A percentile compares a stretch with the other conserved stretches of the same genome.
Evolutionary conservation across 208 protist species (phyloP).

Genomic region (Hexamita inflata): DNA sequence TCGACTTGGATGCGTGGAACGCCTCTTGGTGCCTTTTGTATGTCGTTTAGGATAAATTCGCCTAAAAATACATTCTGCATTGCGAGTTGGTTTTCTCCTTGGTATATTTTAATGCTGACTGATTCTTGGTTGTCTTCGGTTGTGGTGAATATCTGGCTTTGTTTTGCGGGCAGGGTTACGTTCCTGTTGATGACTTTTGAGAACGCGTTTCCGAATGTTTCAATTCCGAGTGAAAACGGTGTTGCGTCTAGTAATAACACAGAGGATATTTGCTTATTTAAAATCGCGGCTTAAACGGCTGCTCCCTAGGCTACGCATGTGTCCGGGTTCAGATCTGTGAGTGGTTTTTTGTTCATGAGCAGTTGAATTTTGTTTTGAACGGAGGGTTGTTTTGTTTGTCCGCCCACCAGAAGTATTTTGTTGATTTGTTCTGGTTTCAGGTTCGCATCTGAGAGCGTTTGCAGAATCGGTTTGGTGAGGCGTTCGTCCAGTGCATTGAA

Average conservation of each 20-base stretch:
- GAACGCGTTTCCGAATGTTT: slow-evolving; percentile 78
- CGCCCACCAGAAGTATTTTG: slow-evolving; percentile 86
- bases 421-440: slow-evolving; percentile 74
- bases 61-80: slow-evolving; percentile 93
- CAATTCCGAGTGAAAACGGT: slow-evolving; percentile 72
- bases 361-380: background rate
- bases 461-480: slow-evolving; percentile 69
- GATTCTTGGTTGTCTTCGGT: slow-evolving; percentile 86
- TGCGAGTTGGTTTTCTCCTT: slow-evolving; percentile 88
- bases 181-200: slow-evolving; percentile 70
- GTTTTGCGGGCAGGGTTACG: slow-evolving; percentile 70
- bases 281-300: slow-evolving; percentile 31
- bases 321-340: slow-evolving; percentile 35
- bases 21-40: slow-evolving; percentile 66
- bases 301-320: slow-evolving; percentile 37
- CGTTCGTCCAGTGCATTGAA: slow-evolving; percentile 81
- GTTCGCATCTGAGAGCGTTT: slow-evolving; percentile 70
- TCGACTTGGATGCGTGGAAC: slow-evolving; percentile 86
- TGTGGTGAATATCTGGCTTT: slow-evolving; percentile 75
- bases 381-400: slow-evolving; percentile 66
- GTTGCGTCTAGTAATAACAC: slow-evolving; percentile 75
- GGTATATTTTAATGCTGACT: slow-evolving; percentile 94
- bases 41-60: slow-evolving; percentile 70
- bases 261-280: slow-evolving; percentile 48
- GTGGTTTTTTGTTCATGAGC: background rate